phyloP scores from a whole-genome alignment of 345 rosid genomes.

The Excoecaria cochinchinensis region DNA sequence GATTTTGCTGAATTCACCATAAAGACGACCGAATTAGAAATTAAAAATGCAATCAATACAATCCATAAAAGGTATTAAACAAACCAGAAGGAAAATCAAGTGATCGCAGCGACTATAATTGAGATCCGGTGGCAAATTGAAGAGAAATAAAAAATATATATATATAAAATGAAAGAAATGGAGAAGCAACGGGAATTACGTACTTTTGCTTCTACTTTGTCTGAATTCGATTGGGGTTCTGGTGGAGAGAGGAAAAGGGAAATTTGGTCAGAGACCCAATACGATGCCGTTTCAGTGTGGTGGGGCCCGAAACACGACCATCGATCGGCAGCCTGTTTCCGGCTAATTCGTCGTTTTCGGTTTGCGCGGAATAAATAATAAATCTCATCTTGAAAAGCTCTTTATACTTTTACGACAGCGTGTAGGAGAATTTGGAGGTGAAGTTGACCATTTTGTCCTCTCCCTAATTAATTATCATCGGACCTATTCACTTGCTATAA shows the following conservation, averaged over 20 bases:
- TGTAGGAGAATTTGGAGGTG: background rate
- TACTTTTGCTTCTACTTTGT: background rate
- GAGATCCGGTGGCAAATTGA: background rate
- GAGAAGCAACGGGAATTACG: background rate
- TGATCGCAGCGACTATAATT: background rate
- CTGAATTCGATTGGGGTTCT: background rate
- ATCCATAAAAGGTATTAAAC: background rate
- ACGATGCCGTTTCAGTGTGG: background rate
- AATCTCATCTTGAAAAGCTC: background rate
- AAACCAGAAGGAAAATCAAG: background rate
- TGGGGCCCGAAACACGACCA: background rate
- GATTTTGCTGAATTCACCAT: background rate
- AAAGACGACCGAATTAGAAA: background rate
- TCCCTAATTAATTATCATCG: background rate
- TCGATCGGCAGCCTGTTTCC: background rate
- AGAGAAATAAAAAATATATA: background rate
- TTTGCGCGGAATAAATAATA: background rate
- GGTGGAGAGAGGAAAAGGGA: background rate
- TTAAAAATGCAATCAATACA: background rate
- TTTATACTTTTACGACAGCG: background rate
- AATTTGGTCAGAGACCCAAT: background rate
- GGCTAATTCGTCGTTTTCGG: background rate
- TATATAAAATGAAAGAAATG: background rate
- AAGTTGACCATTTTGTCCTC: constrained; percentile 4
- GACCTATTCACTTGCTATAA: background rate